A percentile compares a stretch with the other conserved stretches of the same genome.
Conservation (phyloP, 495 filamentous ascomycete genomes). For the Neurospora hispaniola region DNA sequence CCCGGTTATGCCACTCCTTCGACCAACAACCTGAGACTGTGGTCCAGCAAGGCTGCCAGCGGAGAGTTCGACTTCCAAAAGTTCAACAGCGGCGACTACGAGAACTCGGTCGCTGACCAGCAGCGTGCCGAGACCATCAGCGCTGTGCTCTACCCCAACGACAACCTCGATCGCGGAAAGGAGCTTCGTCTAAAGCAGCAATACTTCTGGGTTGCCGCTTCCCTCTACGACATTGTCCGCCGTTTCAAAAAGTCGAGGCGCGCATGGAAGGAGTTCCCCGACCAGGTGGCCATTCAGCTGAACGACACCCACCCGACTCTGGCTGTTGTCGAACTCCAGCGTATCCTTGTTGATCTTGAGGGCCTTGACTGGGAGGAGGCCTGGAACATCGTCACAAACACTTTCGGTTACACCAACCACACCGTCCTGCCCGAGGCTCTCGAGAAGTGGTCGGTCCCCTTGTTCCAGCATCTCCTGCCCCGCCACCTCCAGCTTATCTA, state of each 20-base stretch:
- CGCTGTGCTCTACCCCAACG: slow-evolving; percentile 93
- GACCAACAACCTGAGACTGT: slow-evolving; percentile 91
- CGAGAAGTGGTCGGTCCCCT: slow-evolving; percentile 95
- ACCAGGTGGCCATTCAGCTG: slow-evolving; percentile 92
- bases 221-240: slow-evolving; percentile 88
- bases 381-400: slow-evolving; percentile 62
- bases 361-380: slow-evolving; percentile 89
- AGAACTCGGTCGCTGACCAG: slow-evolving; percentile 91
- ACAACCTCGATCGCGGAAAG: slow-evolving; percentile 92
- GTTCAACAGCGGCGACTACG: slow-evolving; percentile 97
- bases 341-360: slow-evolving; percentile 83
- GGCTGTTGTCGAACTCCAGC: slow-evolving; percentile 88
- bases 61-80: slow-evolving; percentile 99
- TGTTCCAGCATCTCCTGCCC: slow-evolving; percentile 85
- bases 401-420: slow-evolving; percentile 95
- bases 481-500: slow-evolving; percentile 97
- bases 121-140: slow-evolving; percentile 96
- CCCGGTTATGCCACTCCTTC: slow-evolving; percentile 83
- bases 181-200: slow-evolving; percentile 97
- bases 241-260: slow-evolving; percentile 96
- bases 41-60: slow-evolving; percentile 93
- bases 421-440: slow-evolving; percentile 93
- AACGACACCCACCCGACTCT: slow-evolving; percentile 97
- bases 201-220: slow-evolving; percentile 99
- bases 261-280: slow-evolving; percentile 83